Conservation (phyloP, 2,329 filamentous ascomycete genomes). For the Tolypocladium capitatum region DNA sequence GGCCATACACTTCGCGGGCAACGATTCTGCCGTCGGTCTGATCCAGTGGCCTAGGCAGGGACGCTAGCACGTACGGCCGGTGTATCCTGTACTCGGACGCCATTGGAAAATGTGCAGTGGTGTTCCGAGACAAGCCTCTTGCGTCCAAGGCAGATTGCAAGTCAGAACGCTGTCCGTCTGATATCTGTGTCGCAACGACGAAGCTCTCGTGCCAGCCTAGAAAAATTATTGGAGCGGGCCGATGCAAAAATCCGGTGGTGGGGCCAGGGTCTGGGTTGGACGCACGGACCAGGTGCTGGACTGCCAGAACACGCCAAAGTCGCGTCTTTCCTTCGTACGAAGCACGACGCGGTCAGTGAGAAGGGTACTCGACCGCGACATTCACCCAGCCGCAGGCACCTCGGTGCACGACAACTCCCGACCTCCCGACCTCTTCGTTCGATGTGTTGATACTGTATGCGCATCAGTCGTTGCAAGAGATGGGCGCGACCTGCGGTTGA, state of each 20-base stretch:
- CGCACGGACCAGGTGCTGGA: constrained; percentile 9
- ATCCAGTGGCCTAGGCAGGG: constrained; percentile 45
- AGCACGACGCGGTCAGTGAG: background rate
- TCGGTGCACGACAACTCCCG: background rate
- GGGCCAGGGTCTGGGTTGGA: constrained; percentile 3
- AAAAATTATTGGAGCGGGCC: constrained; percentile 21
- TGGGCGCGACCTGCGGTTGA: background rate
- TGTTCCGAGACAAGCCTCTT: background rate
- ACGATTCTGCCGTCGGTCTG: constrained; percentile 36
- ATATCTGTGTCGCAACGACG: constrained; percentile 2
- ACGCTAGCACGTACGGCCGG: constrained; percentile 49
- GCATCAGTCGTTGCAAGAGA: background rate
- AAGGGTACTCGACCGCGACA: background rate
- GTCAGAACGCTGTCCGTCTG: background rate
- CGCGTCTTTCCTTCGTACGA: constrained; percentile 2
- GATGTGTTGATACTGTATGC: background rate
- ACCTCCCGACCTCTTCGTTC: background rate
- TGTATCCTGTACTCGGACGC: constrained; percentile 48
- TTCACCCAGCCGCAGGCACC: background rate
- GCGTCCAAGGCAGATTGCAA: background rate
- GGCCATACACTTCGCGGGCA: constrained; percentile 48
- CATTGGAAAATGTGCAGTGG: constrained; percentile 23
- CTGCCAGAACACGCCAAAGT: constrained; percentile 1
- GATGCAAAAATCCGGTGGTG: constrained; percentile 22
- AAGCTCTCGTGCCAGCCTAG: constrained; percentile 15